Base-by-base conservation (phyloP, 1,284 basidiomycete species). In the Xerocomus nothofagi region DNA sequence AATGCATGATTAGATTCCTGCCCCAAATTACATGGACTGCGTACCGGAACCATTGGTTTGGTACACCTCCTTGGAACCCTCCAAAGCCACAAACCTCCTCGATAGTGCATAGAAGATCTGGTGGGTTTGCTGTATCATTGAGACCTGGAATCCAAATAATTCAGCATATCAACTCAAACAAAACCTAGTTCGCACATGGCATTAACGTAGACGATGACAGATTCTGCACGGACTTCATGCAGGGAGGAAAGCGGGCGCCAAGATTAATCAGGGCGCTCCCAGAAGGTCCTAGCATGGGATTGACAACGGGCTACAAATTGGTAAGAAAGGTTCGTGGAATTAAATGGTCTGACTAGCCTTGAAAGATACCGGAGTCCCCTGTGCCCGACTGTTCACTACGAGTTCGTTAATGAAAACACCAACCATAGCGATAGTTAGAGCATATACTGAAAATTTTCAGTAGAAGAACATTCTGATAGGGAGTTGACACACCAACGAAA, bases 271-370 rank as follows among this genome's bases (percentile, higher is more conserved):
- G 73, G 4, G 90, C 92, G 38, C 86, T 84, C 34, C 81, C 80
- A 0, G 91, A 88, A 1, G 95, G 95, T 0, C 95, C 95, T 24
- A 94, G 74, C 93, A 98, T 97, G 7, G 87, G 88, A 66, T 97
- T 97, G 56, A 95, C 84, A 11, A 76, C 76, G 3, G 91, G 91
- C 77, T 89, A 57, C 47, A 9, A 42, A 27, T 30, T 43, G 21
- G 30, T 57, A 30, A 60, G 42, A 36, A 49, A 21, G 18, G 15
- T 27, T 40, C 2, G 1, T 10, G 15, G 33, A 42, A 29, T 30
- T 18, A 37, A 41, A 38, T 12, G 36, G 12, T 42, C n/a, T 37
- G 34, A 59, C 73, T 49, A 54, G 82, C 88, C 73, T 91, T 87
- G 65, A 91, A 84, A 2, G 92, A 91, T 34, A 95, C 75, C 0